Conservation (phyloP, 176 grass and related monocot species). For the Secale cereale region DNA sequence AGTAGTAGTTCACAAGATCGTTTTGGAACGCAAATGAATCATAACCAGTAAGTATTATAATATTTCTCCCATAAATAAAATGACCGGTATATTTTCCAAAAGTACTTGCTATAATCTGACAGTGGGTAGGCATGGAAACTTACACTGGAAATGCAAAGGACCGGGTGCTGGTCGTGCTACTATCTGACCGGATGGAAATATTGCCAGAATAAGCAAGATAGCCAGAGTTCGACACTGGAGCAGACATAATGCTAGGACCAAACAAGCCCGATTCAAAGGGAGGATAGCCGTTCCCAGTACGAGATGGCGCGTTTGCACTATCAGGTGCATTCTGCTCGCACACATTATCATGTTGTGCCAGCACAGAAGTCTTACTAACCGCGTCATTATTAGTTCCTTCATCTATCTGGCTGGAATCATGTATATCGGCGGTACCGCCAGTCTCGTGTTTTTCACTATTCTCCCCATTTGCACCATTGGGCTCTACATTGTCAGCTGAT, state of each 20-base stretch:
- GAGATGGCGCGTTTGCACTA: not conserved
- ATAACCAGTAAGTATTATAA: not conserved
- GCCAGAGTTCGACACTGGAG: constrained; percentile 40
- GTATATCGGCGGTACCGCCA: not conserved
- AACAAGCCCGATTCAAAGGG: constrained; percentile 6
- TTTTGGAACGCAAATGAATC: not conserved
- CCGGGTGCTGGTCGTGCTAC: constrained; percentile 73
- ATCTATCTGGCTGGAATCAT: constrained; percentile 15
- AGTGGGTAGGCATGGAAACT: too few species aligned
- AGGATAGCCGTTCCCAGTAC: not conserved
- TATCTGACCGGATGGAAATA: constrained; percentile 76
- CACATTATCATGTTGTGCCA: not conserved
- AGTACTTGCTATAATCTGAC: not conserved
- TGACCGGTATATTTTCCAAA: not conserved
- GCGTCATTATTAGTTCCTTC: not conserved
- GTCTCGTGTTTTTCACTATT: not conserved
- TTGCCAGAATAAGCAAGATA: constrained; percentile 66
- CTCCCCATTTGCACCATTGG: not conserved
- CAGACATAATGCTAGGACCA: constrained; percentile 45
- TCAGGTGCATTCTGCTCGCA: not conserved
- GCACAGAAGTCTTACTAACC: not conserved
- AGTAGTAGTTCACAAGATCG: not conserved
- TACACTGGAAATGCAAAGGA: constrained; percentile 96
- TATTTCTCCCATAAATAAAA: not conserved
- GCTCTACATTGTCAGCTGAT: not conserved